These are phyloP conservation scores for Phytophthora sansomeana DNA, from an alignment of 352 stramenopile genomes.

Conservation along the genomic window DNA sequence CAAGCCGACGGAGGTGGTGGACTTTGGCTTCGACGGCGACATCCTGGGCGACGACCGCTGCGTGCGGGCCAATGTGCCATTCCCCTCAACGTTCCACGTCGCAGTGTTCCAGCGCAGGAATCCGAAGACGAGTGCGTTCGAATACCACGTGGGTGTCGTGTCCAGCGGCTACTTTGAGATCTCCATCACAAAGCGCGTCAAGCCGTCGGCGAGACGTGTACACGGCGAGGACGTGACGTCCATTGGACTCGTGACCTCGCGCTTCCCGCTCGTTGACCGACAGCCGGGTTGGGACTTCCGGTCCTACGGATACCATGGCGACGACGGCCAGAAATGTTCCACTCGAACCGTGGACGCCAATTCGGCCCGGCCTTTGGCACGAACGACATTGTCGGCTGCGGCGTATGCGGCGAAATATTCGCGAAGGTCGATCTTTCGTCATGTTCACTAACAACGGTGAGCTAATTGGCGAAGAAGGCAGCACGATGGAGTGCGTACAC, in stretches of 20 bases:
- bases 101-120: slow-evolving; percentile 44
- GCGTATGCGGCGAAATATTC: slow-evolving; percentile 33
- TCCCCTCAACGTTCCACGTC: slow-evolving; percentile 45
- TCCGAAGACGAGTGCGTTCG: slow-evolving; percentile 18
- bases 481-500: slow-evolving; percentile 37
- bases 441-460: slow-evolving; percentile 45
- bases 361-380: slow-evolving; percentile 40
- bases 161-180: slow-evolving; percentile 50
- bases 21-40: slow-evolving; percentile 41
- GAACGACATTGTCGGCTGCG: slow-evolving; percentile 43
- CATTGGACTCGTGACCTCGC: slow-evolving; percentile 58
- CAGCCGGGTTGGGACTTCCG: slow-evolving; percentile 73
- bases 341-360: slow-evolving; percentile 43
- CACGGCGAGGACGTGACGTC: slow-evolving; percentile 56
- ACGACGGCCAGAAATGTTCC: slow-evolving; percentile 78
- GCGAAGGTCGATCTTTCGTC: slow-evolving; percentile 38
- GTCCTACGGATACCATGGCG: slow-evolving; percentile 82
- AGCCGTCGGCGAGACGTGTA: slow-evolving; percentile 32
- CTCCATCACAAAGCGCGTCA: slow-evolving; percentile 39
- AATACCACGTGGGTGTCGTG: slow-evolving; percentile 45
- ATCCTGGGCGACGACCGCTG: slow-evolving; percentile 47
- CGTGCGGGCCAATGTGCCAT: slow-evolving; percentile 39
- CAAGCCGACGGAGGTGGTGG: slow-evolving; percentile 22
- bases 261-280: slow-evolving; percentile 64
- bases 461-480: slow-evolving; percentile 19